Conservation (phyloP, 2,329 filamentous ascomycete genomes). For the Pseudogymnoascus sp. region DNA sequence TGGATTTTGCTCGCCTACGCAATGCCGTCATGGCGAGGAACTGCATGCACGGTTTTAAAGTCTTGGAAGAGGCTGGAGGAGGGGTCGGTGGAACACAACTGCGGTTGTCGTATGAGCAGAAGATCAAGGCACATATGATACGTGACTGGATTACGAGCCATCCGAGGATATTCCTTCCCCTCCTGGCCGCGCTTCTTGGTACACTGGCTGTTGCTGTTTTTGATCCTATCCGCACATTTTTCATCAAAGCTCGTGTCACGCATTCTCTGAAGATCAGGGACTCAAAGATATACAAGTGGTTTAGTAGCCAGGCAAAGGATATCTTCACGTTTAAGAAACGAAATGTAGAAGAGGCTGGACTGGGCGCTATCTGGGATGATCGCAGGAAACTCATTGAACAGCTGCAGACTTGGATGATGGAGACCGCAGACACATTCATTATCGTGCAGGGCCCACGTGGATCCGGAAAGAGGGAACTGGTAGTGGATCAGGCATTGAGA, state of each 20-base stretch:
- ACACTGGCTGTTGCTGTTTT: constrained; percentile 81
- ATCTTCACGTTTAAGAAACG: constrained; percentile 52
- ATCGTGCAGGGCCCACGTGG: constrained; percentile 88
- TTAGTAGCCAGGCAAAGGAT: constrained; percentile 63
- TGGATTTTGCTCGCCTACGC: constrained; percentile 66
- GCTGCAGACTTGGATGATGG: constrained; percentile 76
- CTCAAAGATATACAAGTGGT: constrained; percentile 69
- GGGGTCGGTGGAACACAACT: constrained; percentile 69
- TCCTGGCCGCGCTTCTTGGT: constrained; percentile 71
- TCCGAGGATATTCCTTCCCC: constrained; percentile 78
- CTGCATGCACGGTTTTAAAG: constrained; percentile 77
- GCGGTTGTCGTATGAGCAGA: constrained; percentile 75
- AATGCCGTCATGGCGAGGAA: constrained; percentile 84
- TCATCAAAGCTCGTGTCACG: constrained; percentile 81
- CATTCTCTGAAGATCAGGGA: constrained; percentile 66
- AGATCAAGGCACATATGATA: constrained; percentile 67
- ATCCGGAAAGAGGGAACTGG: constrained; percentile 81
- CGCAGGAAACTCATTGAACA: constrained; percentile 73
- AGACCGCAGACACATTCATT: constrained; percentile 85
- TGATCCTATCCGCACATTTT: constrained; percentile 89
- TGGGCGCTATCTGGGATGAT: constrained; percentile 81
- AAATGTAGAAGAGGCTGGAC: constrained; percentile 55
- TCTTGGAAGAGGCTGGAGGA: constrained; percentile 61
- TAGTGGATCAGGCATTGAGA: constrained; percentile 75
- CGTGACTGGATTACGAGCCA: constrained; percentile 84